These are phyloP conservation scores for Triticum urartu DNA, from an alignment of 176 grass and related monocot species.

Conservation along the genomic window DNA sequence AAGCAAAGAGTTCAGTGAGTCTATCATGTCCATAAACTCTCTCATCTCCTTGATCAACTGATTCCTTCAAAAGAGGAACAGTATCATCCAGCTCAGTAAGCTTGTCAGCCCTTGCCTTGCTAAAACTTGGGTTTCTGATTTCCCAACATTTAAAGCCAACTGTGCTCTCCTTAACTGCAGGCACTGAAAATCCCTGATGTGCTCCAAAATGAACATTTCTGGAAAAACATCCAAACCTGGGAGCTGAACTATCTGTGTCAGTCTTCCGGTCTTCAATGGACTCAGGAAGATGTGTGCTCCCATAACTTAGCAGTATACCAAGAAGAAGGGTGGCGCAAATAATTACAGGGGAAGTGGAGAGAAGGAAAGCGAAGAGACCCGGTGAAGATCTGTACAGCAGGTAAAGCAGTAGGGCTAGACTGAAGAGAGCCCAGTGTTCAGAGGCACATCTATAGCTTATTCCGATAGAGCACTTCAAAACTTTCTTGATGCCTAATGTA, in stretches of 20 bases:
- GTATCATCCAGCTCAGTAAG: neutral
- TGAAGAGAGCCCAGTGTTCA: constrained; percentile 43
- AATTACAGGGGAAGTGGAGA: constrained; percentile 59
- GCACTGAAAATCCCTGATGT: constrained; percentile 5
- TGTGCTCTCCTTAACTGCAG: constrained; percentile 15
- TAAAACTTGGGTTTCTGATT: constrained; percentile 19
- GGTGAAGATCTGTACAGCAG: constrained; percentile 55
- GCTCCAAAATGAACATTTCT: constrained; percentile 26
- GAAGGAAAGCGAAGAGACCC: constrained; percentile 51
- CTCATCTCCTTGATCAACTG: neutral
- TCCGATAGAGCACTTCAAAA: constrained; percentile 40
- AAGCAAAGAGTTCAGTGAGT: neutral
- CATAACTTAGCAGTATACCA: constrained; percentile 50
- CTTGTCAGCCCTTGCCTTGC: neutral
- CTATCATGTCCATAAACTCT: constrained; percentile 13
- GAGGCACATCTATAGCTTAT: constrained; percentile 45
- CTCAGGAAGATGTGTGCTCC: constrained; percentile 43
- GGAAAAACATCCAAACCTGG: constrained; percentile 20
- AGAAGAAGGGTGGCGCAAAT: constrained; percentile 72
- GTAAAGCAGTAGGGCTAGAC: constrained; percentile 43
- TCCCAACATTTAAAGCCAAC: neutral
- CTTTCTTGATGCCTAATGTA: constrained; percentile 24
- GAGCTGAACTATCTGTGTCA: constrained; percentile 4
- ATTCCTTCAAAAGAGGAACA: constrained; percentile 36
- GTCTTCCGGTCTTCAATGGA: constrained; percentile 12